Evolutionary conservation across 2,329 filamentous ascomycete genomes (phyloP).

Genomic region (Stachybotrys chlorohalonatus): DNA sequence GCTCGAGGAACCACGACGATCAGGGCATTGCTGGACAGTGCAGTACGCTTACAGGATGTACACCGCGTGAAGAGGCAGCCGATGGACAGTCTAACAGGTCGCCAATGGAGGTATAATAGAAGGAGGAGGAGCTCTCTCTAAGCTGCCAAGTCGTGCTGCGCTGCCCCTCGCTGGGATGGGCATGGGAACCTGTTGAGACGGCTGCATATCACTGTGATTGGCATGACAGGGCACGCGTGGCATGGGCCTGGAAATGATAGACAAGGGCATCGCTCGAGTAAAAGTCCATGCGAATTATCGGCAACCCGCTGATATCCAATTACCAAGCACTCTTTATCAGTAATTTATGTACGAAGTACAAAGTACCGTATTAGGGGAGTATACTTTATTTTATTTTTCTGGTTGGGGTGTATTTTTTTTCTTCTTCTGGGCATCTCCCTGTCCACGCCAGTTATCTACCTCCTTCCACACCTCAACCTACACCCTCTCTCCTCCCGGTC

Average conservation of each 20-base stretch:
- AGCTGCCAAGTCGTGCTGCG: too few relatives aligned
- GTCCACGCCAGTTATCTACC: neutral
- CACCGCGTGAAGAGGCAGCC: too few relatives aligned
- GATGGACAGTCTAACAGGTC: too few relatives aligned
- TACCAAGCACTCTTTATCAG: neutral
- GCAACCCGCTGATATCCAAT: neutral
- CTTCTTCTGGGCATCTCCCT: neutral
- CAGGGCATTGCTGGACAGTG: too few relatives aligned
- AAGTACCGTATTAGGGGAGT: neutral
- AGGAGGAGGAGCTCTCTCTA: too few relatives aligned
- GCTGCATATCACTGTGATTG: neutral
- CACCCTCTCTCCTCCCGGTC: constrained; percentile 1
- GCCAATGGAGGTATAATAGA: too few relatives aligned
- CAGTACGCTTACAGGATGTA: too few relatives aligned
- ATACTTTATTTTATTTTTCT: neutral
- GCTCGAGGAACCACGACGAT: too few relatives aligned
- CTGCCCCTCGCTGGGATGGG: too few relatives aligned
- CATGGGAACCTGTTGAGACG: neutral
- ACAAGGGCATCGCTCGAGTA: neutral
- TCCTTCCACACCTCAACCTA: constrained; percentile 1
- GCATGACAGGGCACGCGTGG: neutral
- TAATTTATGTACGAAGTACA: too few relatives aligned
- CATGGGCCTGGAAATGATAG: neutral
- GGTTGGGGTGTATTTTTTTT: neutral
- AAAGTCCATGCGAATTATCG: neutral